Conservation (phyloP, 2,329 filamentous ascomycete genomes). For the Colletotrichum cereale region DNA sequence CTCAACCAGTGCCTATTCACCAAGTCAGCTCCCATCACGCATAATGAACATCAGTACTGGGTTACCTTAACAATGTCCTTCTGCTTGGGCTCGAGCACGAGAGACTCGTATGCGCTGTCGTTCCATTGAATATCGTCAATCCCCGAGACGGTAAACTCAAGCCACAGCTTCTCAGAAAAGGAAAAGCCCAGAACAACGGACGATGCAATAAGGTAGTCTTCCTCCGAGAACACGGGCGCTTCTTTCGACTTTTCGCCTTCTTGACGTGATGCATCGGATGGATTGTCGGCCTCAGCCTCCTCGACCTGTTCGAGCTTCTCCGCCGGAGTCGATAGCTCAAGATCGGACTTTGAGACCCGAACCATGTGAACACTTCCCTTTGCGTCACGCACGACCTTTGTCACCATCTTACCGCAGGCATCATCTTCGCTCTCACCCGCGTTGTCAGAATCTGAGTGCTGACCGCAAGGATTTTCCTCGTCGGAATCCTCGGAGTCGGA, state of each 20-base stretch:
- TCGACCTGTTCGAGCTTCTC: slow-evolving; percentile 64
- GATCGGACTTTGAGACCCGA: slow-evolving; percentile 51
- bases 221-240: slow-evolving; percentile 76
- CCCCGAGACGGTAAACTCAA: slow-evolving; percentile 85
- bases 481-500: slow-evolving; percentile 63
- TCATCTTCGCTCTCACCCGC: slow-evolving; percentile 56
- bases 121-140: slow-evolving; percentile 89
- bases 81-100: slow-evolving; percentile 76
- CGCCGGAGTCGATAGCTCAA: slow-evolving; percentile 50
- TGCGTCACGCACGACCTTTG: slow-evolving; percentile 64
- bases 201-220: slow-evolving; percentile 86
- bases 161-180: slow-evolving; percentile 90
- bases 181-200: slow-evolving; percentile 89
- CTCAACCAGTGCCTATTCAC: slow-evolving; percentile 76
- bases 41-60: not conserved
- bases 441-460: slow-evolving; percentile 54
- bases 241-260: slow-evolving; percentile 50
- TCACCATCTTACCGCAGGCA: slow-evolving; percentile 58
- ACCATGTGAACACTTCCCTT: slow-evolving; percentile 51
- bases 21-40: not conserved
- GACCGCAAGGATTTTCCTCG: slow-evolving; percentile 55
- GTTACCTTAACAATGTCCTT: slow-evolving; percentile 73
- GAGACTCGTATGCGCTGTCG: slow-evolving; percentile 81
- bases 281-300: slow-evolving; percentile 45
- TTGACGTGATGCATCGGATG: slow-evolving; percentile 22